Evolutionary conservation across 2,329 filamentous ascomycete species (phyloP).

Genomic region (Tolypocladium tropicale): DNA sequence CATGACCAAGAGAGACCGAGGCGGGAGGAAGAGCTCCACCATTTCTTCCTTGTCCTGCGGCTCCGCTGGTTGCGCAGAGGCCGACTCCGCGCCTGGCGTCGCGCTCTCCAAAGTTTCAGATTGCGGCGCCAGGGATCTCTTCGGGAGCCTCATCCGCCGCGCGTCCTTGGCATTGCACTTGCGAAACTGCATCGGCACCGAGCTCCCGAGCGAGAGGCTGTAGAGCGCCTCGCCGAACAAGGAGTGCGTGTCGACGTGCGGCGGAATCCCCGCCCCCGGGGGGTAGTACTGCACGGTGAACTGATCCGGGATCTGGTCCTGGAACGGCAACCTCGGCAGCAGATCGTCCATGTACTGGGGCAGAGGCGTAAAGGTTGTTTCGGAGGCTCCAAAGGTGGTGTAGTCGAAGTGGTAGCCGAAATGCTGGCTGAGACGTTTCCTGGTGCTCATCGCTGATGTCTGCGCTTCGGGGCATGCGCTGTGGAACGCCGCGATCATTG

Average conservation of each 20-base stretch:
- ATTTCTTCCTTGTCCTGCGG: background rate
- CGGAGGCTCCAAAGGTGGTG: conserved; percentile 44
- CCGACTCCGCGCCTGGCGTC: background rate
- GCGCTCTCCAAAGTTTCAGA: background rate
- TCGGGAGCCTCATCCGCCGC: background rate
- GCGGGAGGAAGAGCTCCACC: conserved; percentile 1
- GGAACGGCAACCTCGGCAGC: conserved; percentile 26
- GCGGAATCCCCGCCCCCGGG: conserved; percentile 48
- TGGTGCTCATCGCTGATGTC: background rate
- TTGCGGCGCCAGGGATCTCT: background rate
- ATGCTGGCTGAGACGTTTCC: conserved; percentile 18
- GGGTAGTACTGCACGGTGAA: conserved; percentile 52
- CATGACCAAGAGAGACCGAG: conserved; percentile 2
- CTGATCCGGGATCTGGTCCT: conserved; percentile 39
- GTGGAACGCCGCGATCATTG: background rate
- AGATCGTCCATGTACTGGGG: conserved; percentile 40
- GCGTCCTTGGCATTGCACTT: background rate
- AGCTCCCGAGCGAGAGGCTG: conserved; percentile 1
- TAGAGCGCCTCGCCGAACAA: conserved; percentile 3
- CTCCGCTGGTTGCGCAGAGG: background rate
- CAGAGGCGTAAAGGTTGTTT: conserved; percentile 35
- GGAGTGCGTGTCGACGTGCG: conserved; percentile 47
- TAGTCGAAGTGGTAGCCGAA: conserved; percentile 50
- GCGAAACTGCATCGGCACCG: conserved; percentile 2
- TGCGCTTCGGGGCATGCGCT: background rate